These are phyloP conservation scores for Lasiosphaeria ovina DNA, from an alignment of 495 filamentous ascomycete species.

Conservation along the genomic window DNA sequence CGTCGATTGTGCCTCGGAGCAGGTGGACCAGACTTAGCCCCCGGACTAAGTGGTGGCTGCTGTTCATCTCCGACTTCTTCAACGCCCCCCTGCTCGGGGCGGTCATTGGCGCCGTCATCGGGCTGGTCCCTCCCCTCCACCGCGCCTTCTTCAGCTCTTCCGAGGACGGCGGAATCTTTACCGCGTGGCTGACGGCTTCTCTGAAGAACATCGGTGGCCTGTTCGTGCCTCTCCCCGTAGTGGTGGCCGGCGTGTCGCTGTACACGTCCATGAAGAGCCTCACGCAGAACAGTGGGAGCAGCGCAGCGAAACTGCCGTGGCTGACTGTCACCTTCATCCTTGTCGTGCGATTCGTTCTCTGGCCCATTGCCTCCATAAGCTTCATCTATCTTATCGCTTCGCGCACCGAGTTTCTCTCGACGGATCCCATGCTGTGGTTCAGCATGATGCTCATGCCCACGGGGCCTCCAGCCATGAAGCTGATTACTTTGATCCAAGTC, in stretches of 20 bases:
- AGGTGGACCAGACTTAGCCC: slow-evolving; percentile 38
- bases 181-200: slow-evolving; percentile 67
- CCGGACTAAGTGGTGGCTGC: slow-evolving; percentile 26
- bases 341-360: slow-evolving; percentile 26
- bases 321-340: slow-evolving; percentile 53
- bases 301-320: slow-evolving; percentile 42
- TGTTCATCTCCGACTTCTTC: slow-evolving; percentile 52
- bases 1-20: slow-evolving; percentile 17
- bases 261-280: slow-evolving; percentile 49
- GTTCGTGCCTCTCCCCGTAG: slow-evolving; percentile 69
- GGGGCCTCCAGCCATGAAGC: slow-evolving; percentile 68
- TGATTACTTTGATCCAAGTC: slow-evolving; percentile 66
- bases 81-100: slow-evolving; percentile 70
- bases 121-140: slow-evolving; percentile 62
- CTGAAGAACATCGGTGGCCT: slow-evolving; percentile 65
- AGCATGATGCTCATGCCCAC: slow-evolving; percentile 74
- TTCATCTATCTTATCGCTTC: slow-evolving; percentile 61
- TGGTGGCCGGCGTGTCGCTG: slow-evolving; percentile 70
- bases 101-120: slow-evolving; percentile 57
- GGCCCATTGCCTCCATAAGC: slow-evolving; percentile 49
- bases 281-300: slow-evolving; percentile 19
- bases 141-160: slow-evolving; percentile 62
- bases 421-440: slow-evolving; percentile 76
- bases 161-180: slow-evolving; percentile 66
- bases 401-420: slow-evolving; percentile 52